These are phyloP conservation scores for Corymbia maculata DNA, from an alignment of 345 rosid genomes.

Conservation along the genomic window DNA sequence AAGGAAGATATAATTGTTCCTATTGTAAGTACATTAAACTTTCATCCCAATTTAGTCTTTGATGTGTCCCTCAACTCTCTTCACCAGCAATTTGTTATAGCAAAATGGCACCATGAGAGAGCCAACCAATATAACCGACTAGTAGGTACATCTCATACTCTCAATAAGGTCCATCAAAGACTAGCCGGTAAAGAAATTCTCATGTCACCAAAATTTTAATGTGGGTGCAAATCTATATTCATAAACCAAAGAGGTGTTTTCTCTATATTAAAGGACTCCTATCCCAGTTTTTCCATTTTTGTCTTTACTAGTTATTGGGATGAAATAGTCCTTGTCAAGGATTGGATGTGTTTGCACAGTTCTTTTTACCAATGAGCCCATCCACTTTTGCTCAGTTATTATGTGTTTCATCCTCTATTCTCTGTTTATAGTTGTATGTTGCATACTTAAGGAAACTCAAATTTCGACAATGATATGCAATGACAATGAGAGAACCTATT, in stretches of 20 bases:
- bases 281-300: background rate
- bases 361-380: background rate
- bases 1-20: conserved; percentile 79
- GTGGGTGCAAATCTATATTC: background rate
- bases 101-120: background rate
- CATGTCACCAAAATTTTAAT: background rate
- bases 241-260: background rate
- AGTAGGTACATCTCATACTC: background rate
- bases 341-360: background rate
- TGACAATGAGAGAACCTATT: background rate
- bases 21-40: conserved; percentile 29
- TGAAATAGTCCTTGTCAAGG: background rate
- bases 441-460: background rate
- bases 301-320: background rate
- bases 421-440: background rate
- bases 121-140: background rate
- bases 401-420: background rate
- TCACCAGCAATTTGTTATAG: background rate
- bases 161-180: background rate
- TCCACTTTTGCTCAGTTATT: background rate
- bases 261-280: background rate
- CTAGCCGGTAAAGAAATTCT: background rate
- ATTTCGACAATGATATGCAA: background rate
- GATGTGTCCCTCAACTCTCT: background rate
- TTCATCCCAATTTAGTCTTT: background rate